Percentiles rank a stretch among this genome's conserved stretches.
Evolutionary conservation across 2,329 filamentous ascomycete genomes (phyloP).

Genomic region (Hypoxylon rubiginosum): DNA sequence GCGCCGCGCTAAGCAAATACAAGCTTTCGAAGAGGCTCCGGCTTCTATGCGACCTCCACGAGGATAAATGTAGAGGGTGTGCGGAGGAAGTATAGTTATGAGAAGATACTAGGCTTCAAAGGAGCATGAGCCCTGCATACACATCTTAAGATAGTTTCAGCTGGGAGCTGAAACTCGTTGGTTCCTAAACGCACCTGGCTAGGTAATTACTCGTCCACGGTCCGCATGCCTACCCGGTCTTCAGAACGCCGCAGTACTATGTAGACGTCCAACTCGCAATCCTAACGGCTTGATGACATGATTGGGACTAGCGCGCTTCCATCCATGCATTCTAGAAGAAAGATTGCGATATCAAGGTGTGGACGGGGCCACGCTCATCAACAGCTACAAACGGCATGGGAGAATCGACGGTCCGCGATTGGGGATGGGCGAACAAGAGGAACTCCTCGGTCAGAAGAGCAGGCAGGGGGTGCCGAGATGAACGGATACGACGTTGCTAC

Average conservation of each 20-base stretch:
- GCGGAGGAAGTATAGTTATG: slow-evolving; percentile 3
- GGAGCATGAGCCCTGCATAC: slow-evolving; percentile 4
- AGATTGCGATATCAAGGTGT: background rate
- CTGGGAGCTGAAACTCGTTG: slow-evolving; percentile 22
- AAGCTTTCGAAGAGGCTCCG: background rate
- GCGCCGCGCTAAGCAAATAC: background rate
- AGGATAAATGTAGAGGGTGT: background rate
- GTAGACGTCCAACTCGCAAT: background rate
- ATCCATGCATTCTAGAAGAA: slow-evolving; percentile 2
- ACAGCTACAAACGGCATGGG: background rate
- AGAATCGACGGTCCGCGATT: slow-evolving; percentile 5
- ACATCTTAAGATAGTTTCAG: slow-evolving; percentile 10
- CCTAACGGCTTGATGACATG: slow-evolving; percentile 1
- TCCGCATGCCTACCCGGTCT: background rate
- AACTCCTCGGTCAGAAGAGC: background rate
- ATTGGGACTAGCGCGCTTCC: slow-evolving; percentile 4
- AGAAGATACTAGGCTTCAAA: background rate
- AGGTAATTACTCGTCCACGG: background rate
- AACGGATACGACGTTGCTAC: background rate
- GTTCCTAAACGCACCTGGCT: slow-evolving; percentile 3
- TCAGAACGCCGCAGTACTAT: background rate
- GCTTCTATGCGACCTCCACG: background rate
- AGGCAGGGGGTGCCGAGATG: background rate
- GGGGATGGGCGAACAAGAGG: background rate
- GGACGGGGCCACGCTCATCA: background rate